Conservation (phyloP, 352 stramenopile species). For the Globisporangium rhizosaccharum region DNA sequence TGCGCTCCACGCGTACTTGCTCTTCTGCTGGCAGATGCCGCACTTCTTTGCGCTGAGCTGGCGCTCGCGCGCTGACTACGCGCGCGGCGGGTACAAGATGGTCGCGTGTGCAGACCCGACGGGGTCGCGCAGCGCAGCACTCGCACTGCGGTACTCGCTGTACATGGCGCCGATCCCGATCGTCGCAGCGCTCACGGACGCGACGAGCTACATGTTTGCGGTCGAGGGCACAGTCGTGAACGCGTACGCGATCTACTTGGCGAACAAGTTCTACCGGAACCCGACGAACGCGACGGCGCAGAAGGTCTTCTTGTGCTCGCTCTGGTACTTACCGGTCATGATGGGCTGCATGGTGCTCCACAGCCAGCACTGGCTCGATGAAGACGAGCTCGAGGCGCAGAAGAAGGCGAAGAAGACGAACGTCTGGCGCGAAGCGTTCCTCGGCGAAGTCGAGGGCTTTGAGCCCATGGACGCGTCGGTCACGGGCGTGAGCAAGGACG, state of each 20-base stretch:
- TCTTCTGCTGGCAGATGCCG: constrained; percentile 99
- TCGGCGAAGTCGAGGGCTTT: constrained; percentile 68
- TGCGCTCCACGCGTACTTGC: constrained; percentile 71
- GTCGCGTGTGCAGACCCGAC: constrained; percentile 91
- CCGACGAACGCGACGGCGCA: constrained; percentile 93
- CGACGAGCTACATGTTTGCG: constrained; percentile 99
- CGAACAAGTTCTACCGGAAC: constrained; percentile 94
- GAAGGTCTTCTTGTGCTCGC: constrained; percentile 95
- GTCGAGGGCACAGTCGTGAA: constrained; percentile 96
- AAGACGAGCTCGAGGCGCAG: constrained; percentile 60
- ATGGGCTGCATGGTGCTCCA: constrained; percentile 98
- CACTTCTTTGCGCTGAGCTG: constrained; percentile 99
- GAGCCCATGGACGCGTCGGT: constrained; percentile 31
- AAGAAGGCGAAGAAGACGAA: constrained; percentile 44
- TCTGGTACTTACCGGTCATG: constrained; percentile 98
- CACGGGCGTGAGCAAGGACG: constrained; percentile 20
- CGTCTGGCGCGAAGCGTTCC: constrained; percentile 66
- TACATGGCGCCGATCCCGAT: constrained; percentile 95
- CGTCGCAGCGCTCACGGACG: constrained; percentile 83
- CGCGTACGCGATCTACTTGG: constrained; percentile 92
- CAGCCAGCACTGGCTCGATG: constrained; percentile 86
- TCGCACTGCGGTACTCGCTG: constrained; percentile 93
- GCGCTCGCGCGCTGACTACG: constrained; percentile 93
- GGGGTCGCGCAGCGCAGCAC: constrained; percentile 85
- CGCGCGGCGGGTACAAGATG: constrained; percentile 93